Conservation (phyloP, 1,284 basidiomycete species). For the Ustilago hordei region DNA sequence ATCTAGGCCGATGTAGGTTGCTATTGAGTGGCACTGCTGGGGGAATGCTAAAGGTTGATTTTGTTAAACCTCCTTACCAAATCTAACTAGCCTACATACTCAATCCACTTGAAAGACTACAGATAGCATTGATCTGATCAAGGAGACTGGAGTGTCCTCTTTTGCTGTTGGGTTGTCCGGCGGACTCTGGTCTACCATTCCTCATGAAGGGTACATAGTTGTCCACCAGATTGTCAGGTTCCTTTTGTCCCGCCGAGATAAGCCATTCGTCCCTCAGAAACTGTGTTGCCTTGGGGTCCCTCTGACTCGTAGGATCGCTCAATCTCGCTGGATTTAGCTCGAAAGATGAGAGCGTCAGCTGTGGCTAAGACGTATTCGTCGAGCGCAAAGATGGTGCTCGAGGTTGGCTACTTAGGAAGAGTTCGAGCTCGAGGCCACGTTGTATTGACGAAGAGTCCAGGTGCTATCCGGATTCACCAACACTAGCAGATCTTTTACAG, state of each 20-base stretch:
- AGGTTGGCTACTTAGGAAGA: conserved; percentile 22
- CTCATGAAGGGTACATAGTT: neutral
- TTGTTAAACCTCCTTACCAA: conserved; percentile 29
- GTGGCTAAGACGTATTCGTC: neutral
- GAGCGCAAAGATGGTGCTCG: conserved; percentile 3
- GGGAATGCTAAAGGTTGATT: conserved; percentile 39
- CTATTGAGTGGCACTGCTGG: conserved; percentile 17
- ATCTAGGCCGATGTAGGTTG: conserved; percentile 24
- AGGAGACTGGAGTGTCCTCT: conserved; percentile 25
- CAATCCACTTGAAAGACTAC: neutral
- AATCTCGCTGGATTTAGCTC: conserved; percentile 20
- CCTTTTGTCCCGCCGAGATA: conserved; percentile 34
- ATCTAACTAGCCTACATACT: neutral
- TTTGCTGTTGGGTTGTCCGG: neutral
- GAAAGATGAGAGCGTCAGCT: conserved; percentile 16
- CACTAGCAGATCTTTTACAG: neutral
- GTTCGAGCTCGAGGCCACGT: conserved; percentile 26
- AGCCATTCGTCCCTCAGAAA: conserved; percentile 35
- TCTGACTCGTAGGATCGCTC: conserved; percentile 24
- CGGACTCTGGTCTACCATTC: neutral
- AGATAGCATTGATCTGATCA: conserved; percentile 17
- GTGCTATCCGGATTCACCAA: conserved; percentile 6
- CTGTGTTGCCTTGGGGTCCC: conserved; percentile 18
- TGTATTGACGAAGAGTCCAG: conserved; percentile 9
- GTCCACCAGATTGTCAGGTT: conserved; percentile 24